These are phyloP conservation scores for Fusarium pininemorale DNA, from an alignment of 2,329 filamentous ascomycete species.

Conservation along the genomic window DNA sequence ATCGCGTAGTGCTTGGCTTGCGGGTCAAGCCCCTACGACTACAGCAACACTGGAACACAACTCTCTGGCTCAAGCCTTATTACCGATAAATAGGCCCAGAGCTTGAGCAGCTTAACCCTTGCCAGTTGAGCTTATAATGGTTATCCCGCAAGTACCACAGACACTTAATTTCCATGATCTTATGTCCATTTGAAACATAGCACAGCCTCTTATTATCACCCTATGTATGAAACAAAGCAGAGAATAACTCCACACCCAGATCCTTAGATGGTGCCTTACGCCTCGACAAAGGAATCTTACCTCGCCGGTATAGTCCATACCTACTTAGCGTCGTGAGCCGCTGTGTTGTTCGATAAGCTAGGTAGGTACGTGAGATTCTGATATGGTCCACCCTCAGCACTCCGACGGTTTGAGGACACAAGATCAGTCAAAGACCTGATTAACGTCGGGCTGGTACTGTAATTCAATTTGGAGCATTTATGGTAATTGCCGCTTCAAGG, in stretches of 20 bases:
- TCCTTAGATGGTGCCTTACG: constrained; percentile 2
- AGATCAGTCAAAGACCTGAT: not conserved
- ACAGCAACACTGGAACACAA: not conserved
- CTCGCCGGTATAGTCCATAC: not conserved
- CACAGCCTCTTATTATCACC: constrained; percentile 28
- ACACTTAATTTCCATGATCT: constrained; percentile 1
- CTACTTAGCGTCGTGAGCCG: not conserved
- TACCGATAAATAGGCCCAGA: not conserved
- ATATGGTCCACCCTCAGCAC: not conserved
- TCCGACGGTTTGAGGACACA: not conserved
- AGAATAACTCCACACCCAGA: constrained; percentile 11
- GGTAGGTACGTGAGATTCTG: not conserved
- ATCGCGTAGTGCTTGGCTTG: constrained; percentile 26
- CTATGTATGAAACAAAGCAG: not conserved
- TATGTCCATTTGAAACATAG: constrained; percentile 6
- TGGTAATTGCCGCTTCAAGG: not conserved
- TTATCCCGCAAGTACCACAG: not conserved
- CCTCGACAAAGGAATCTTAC: constrained; percentile 7
- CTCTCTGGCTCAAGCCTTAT: constrained; percentile 8
- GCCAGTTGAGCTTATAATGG: not conserved
- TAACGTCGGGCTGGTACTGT: not conserved
- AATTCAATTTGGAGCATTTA: not conserved
- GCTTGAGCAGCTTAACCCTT: not conserved
- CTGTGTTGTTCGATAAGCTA: not conserved
- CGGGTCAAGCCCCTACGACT: constrained; percentile 16